Conservation (phyloP, 805 yeast genomes). For the Myxozyma mucilagina region DNA sequence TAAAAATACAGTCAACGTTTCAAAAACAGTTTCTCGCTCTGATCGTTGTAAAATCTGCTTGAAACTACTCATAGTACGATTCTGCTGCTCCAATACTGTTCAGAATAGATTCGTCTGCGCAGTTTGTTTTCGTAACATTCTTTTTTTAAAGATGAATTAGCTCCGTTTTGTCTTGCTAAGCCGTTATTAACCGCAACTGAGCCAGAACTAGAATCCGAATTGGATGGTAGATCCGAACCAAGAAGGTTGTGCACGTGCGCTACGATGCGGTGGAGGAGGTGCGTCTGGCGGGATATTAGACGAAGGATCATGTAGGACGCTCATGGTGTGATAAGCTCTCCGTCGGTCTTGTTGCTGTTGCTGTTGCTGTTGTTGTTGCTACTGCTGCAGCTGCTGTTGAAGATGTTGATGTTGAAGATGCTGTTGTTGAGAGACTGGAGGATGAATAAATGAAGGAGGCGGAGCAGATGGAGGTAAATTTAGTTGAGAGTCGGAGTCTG, state of each 20-base stretch:
- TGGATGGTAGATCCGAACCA: too few relatives aligned
- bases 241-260: too few relatives aligned
- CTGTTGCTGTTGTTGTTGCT: too few relatives aligned
- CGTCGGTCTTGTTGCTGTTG: too few relatives aligned
- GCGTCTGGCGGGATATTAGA: too few relatives aligned
- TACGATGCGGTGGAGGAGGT: too few relatives aligned
- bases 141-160: slow-evolving; percentile 11
- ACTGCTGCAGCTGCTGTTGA: neutral
- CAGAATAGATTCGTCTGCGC: slow-evolving; percentile 24
- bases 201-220: too few relatives aligned
- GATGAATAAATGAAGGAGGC: neutral
- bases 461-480: neutral
- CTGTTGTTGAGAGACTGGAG: neutral
- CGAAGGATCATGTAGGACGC: too few relatives aligned
- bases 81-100: slow-evolving; percentile 23
- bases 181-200: too few relatives aligned
- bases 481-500: neutral
- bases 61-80: slow-evolving; percentile 23
- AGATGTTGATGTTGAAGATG: neutral
- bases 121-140: slow-evolving; percentile 23
- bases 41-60: slow-evolving; percentile 19
- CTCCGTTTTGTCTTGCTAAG: too few relatives aligned
- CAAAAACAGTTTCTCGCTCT: neutral
- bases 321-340: too few relatives aligned
- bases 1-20: neutral